Evolutionary conservation across 2,329 filamentous ascomycete genomes (phyloP).

Genomic region (Trichoderma harzianum): DNA sequence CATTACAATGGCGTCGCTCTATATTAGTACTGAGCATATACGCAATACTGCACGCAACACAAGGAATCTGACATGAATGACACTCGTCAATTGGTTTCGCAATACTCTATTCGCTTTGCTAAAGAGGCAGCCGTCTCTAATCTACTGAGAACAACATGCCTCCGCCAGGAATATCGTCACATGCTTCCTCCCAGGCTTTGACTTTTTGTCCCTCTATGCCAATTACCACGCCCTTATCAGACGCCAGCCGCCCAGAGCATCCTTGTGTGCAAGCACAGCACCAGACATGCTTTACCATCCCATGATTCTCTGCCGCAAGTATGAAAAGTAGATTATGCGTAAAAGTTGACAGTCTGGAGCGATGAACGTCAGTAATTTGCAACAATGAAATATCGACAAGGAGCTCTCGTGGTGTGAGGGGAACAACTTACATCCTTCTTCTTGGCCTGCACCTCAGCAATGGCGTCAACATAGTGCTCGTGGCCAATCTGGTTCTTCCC

Average conservation of each 20-base stretch:
- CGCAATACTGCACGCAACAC: background rate
- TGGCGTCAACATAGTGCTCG: constrained; percentile 98
- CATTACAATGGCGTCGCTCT: background rate
- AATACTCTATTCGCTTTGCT: constrained; percentile 16
- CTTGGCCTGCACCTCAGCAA: constrained; percentile 90
- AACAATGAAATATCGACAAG: background rate
- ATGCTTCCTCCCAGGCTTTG: constrained; percentile 7
- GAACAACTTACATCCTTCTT: constrained; percentile 74
- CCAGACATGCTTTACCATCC: background rate
- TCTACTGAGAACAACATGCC: constrained; percentile 13
- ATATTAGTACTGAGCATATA: background rate
- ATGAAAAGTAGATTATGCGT: constrained; percentile 38
- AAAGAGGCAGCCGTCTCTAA: constrained; percentile 9
- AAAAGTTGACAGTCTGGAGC: constrained; percentile 55
- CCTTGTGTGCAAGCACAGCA: background rate
- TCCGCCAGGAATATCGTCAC: constrained; percentile 13
- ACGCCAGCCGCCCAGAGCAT: constrained; percentile 4
- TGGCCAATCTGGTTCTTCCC: constrained; percentile 96
- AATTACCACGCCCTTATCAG: constrained; percentile 11
- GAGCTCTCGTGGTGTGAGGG: background rate
- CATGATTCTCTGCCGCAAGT: constrained; percentile 5
- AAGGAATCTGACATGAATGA: background rate
- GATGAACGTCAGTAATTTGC: background rate
- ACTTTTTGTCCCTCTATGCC: constrained; percentile 19
- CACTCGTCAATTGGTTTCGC: background rate